Base-by-base conservation (phyloP, 495 filamentous ascomycete species). In the Umbilicaria muhlenbergii region DNA sequence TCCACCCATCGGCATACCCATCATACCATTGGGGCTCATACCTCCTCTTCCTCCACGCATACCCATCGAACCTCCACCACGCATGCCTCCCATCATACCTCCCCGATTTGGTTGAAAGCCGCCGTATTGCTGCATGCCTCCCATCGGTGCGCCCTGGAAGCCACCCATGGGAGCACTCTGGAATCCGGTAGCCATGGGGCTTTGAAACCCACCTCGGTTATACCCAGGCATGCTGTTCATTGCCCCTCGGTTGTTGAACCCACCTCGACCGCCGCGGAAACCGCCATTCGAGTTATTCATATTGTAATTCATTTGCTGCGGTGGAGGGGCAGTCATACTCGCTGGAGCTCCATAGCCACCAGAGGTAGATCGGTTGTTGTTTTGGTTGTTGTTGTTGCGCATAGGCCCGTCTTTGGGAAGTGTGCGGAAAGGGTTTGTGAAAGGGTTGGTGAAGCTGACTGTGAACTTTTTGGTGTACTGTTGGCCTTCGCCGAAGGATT, bases 401-500 rank as follows among this genome's bases (percentile, higher is more conserved):
- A 74, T 71, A 1, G 86, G 86, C 0, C 80, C 78, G 59, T 94
- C 88, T 63, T 96, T 96, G 10, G 88, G 88, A 16, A 94, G 66
- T 0, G 88, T 96, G 41, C 77, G 74, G 72, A 93, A 96, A 2
- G 89, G 89, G 52, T 96, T 96, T 40, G 66, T 67, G 21, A 75
- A 73, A 0, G 87, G 80, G 43, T 74, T 78, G 18, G 83, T 78
- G 63, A 85, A 96, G 46, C 72, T 75, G 42, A 83, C 79, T 2
- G 68, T 74, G 48, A 81, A 72, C 44, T 80, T 81, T 55, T 86
- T 88, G 14, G 62, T 64, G 51, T 59, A 62, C 38, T 74, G 61
- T 46, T 75, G 70, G 28, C 70, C 70, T 42, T 66, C 57, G 34
- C 60, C 61, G 43, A 75, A 63, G 11, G 64, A 62, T 48, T 95